A percentile compares a stretch with the other conserved stretches of the same genome.
Conservation (phyloP, 179 eudicot genomes). For the Silene vulgaris region DNA sequence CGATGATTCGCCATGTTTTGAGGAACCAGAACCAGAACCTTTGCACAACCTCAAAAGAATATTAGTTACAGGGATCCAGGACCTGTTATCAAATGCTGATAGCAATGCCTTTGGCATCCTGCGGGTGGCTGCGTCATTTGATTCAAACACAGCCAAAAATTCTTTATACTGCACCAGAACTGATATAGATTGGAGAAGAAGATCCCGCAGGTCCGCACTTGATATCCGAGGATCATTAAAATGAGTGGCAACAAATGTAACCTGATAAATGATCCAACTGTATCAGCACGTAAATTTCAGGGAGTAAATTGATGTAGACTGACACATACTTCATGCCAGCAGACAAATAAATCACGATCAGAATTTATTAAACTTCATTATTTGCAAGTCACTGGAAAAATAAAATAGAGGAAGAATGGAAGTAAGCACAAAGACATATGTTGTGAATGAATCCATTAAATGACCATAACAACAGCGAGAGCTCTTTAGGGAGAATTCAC, state of each 20-base stretch:
- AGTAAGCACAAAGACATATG: neutral
- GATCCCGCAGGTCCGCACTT: slow-evolving; percentile 82
- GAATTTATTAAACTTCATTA: neutral
- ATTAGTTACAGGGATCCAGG: slow-evolving; percentile 89
- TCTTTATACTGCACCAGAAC: slow-evolving; percentile 86
- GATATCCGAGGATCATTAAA: slow-evolving; percentile 86
- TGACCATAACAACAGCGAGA: neutral
- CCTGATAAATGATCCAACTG: slow-evolving; percentile 40
- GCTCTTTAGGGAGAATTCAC: neutral
- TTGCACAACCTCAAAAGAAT: slow-evolving; percentile 84
- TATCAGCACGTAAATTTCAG: neutral
- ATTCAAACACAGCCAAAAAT: slow-evolving; percentile 72
- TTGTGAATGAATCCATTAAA: neutral
- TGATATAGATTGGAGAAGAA: slow-evolving; percentile 87
- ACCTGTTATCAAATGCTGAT: slow-evolving; percentile 87
- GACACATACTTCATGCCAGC: neutral
- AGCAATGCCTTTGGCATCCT: slow-evolving; percentile 72
- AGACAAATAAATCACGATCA: neutral
- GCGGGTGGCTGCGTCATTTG: slow-evolving; percentile 68
- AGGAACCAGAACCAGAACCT: slow-evolving; percentile 80
- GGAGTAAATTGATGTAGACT: neutral
- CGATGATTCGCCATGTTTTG: slow-evolving; percentile 77
- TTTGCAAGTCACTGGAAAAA: neutral
- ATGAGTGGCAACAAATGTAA: slow-evolving; percentile 80
- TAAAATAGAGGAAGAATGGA: neutral